Evolutionary conservation across 495 filamentous ascomycete species (phyloP), one percentile per base, ranked within the genome.

Genomic region (Tuber melanosporum): DNA sequence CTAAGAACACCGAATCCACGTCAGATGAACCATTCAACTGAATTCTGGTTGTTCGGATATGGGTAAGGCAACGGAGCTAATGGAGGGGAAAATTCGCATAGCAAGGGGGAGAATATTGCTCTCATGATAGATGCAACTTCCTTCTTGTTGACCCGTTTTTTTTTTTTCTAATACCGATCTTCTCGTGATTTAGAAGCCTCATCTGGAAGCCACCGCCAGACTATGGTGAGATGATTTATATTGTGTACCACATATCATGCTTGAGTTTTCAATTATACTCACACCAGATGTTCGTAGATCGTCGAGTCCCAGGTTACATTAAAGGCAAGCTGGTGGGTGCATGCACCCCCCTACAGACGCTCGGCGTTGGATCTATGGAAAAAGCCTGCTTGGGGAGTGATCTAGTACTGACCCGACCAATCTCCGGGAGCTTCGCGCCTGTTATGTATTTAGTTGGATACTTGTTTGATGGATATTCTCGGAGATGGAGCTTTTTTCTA

Each of bases 191-290:
- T 76, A 98, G 95, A 85, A 97, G 93, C 77, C 86, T 99, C 84
- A 98, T 99, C 76, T 99, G 95, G 95, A 99, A 99, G 84, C 95
- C 95, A 41, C 96, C 95, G 71, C 95, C 96, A 72, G 92, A 97
- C 83, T 97, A 91, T 84, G 95, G 95, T 98, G 90, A 74, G 87
- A 85, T 66, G 26, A 36, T 66, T 44, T 69, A 57, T 71, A 52
- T 70, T 57, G 73, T 43, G 73, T 49, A 75, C 72, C 12, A 6
- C 45, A 46, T 39, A 72, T 75, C 43, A 70, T 44, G 39, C 42
- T 46, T 44, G 57, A 70, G 41, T n/a, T 70, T 78, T 73, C 70
- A 79, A 74, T 14, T 26, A 45, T 79, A 73, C 71, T 72, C 26
- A 73, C 66, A 57, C 44, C 52, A 20, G 36, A 39, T 43, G 19